These are phyloP conservation scores for Penicillium sp. DNA, from an alignment of 2,329 filamentous ascomycete genomes.

Conservation along the genomic window DNA sequence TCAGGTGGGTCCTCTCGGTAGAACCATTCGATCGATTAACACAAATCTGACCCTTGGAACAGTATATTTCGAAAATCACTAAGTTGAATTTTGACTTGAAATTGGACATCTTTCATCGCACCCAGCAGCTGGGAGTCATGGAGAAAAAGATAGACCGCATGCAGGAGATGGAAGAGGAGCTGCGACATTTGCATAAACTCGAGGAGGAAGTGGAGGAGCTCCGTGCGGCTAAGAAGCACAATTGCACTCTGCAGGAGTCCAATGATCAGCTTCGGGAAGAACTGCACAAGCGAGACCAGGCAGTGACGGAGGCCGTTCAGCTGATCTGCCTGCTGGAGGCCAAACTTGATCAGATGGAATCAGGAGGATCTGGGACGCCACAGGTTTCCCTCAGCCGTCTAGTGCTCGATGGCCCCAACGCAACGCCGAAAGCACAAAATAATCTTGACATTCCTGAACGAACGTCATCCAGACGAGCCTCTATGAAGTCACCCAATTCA, in stretches of 20 bases:
- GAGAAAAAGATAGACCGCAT: conserved; percentile 45
- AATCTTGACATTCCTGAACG: conserved; percentile 44
- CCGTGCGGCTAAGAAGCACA: conserved; percentile 39
- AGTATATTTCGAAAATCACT: conserved; percentile 50
- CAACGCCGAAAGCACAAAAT: conserved; percentile 33
- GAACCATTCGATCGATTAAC: not conserved
- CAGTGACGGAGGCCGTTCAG: conserved; percentile 48
- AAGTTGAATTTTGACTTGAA: conserved; percentile 51
- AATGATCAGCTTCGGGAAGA: conserved; percentile 44
- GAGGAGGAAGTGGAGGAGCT: conserved; percentile 45
- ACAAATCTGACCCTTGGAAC: conserved; percentile 19
- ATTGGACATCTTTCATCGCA: conserved; percentile 46
- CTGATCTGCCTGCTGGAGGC: conserved; percentile 49
- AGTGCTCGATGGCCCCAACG: conserved; percentile 30
- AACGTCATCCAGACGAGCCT: conserved; percentile 41
- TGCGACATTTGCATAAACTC: conserved; percentile 39
- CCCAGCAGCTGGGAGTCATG: conserved; percentile 39
- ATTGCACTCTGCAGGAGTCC: conserved; percentile 39
- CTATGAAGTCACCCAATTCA: conserved; percentile 25
- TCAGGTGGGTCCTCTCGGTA: conserved; percentile 34
- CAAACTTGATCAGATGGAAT: conserved; percentile 41
- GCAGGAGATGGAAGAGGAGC: conserved; percentile 41
- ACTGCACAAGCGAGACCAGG: conserved; percentile 45
- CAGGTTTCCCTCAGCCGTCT: conserved; percentile 32
- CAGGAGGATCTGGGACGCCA: conserved; percentile 19